These are phyloP conservation scores for Asterophora lycoperdoides DNA, from an alignment of 768 basidiomycete genomes.

Conservation along the genomic window DNA sequence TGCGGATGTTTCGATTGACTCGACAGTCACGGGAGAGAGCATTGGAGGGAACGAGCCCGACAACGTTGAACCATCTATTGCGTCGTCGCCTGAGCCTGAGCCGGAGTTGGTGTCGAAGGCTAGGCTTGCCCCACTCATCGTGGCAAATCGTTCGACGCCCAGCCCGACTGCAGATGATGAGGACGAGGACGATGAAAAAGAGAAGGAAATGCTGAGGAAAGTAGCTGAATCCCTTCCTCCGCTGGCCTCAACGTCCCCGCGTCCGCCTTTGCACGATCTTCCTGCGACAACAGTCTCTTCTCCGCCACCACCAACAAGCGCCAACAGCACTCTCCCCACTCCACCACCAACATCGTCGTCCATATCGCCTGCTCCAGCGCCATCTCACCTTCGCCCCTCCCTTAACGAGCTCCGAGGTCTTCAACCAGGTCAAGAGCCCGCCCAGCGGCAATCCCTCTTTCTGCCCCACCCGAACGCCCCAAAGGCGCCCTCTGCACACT, in stretches of 20 bases:
- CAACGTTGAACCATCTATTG: conserved; percentile 16
- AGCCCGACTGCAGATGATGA: conserved; percentile 17
- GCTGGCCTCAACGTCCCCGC: background rate
- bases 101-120: conserved; percentile 13
- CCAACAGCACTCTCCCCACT: background rate
- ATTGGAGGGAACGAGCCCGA: background rate
- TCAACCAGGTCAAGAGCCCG: conserved; percentile 26
- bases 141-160: conserved; percentile 24
- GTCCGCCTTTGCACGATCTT: background rate
- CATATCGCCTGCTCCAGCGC: background rate
- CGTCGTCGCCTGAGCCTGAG: conserved; percentile 19
- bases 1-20: background rate
- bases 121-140: conserved; percentile 13
- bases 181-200: conserved; percentile 3
- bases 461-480: conserved; percentile 45
- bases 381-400: conserved; percentile 27
- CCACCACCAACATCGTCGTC: conserved; percentile 10
- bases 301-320: conserved; percentile 12
- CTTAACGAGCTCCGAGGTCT: conserved; percentile 29
- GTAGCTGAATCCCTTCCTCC: background rate
- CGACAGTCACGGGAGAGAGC: background rate
- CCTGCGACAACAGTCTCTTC: background rate
- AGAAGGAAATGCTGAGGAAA: background rate
- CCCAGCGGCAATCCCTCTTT: conserved; percentile 36
- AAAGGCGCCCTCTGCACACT: conserved; percentile 31